Evolutionary conservation across 2,329 filamentous ascomycete species (phyloP), one percentile per base, ranked within the genome.

Genomic region (Colletotrichum sublineola): DNA sequence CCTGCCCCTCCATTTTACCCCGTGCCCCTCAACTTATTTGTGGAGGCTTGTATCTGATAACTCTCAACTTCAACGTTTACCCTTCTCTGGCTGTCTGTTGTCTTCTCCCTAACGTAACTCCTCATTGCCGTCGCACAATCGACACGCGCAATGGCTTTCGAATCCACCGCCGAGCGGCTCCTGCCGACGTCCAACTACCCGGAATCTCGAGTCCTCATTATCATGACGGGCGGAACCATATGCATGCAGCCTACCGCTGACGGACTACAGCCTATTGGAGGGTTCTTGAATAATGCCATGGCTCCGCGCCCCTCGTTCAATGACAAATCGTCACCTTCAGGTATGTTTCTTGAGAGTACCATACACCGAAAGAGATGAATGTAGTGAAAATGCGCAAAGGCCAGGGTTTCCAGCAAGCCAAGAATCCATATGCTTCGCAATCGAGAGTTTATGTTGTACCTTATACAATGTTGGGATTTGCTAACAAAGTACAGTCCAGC

Each of bases 171-270:
- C 46, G 68, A 67, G 57, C 57, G 71, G 52, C 67, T 71, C 50
- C 56, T 63, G 20, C 62, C 74, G 31, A 65, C 74, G 48, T 73
- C 65, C 42, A 60, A 60, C 11, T 86, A 86, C 70, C 92, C 92
- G 14, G 94, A 97, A 81, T 94, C 94, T 33, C 88, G 93, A 71
- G 93, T 98, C 15, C 86, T 98, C 75, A 93, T 97, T 78, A 94
- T 97, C 81, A 96, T 97, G 85, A 97, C 95, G 15, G 95, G 94
- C 73, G 93, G 93, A 56, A 95, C 93, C 8, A 97, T 97, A 78
- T 97, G 94, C 83, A 97, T 98, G 95, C 91, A 92, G 79, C 92
- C 91, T 67, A 94, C 94, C 12, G 88, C 89, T 11, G 90, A 94
- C 75, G 95, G 95, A 1, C 90, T 97, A 66, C 87, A 96, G 46